phyloP scores from a whole-genome alignment of 1,284 basidiomycete genomes.

The Singerocomus inundabilis region DNA sequence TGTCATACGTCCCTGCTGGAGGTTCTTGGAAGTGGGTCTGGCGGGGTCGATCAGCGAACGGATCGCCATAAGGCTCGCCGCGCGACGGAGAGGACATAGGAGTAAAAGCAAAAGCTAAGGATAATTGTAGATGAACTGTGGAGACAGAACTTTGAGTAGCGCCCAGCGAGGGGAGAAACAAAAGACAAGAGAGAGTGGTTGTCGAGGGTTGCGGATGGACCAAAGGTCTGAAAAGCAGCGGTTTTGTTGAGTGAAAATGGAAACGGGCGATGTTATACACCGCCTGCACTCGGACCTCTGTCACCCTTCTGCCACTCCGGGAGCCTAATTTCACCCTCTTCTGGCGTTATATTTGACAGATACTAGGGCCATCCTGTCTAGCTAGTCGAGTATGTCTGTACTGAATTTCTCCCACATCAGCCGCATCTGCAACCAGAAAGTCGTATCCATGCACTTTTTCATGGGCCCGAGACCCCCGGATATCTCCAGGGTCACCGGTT shows the following conservation, averaged over 20 bases:
- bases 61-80: conserved; percentile 51
- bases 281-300: conserved; percentile 28
- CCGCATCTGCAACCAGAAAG: not conserved
- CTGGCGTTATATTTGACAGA: not conserved
- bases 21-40: conserved; percentile 62
- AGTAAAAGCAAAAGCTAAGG: conserved; percentile 1
- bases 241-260: conserved; percentile 30
- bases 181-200: conserved; percentile 8
- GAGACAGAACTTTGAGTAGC: conserved; percentile 11
- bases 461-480: conserved; percentile 5
- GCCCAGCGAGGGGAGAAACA: conserved; percentile 8
- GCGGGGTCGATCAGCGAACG: conserved; percentile 65
- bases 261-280: conserved; percentile 40
- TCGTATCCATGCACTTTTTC: conserved; percentile 8
- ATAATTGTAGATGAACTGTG: conserved; percentile 6
- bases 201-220: conserved; percentile 21
- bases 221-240: conserved; percentile 13
- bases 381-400: not conserved
- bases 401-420: not conserved
- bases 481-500: conserved; percentile 12
- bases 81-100: conserved; percentile 50
- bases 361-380: not conserved
- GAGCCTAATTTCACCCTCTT: not conserved
- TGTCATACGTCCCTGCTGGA: conserved; percentile 38
- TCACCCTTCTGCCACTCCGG: conserved; percentile 23